Conservation (phyloP, 1,139 yeast genomes). For the Geotrichum klebahnii region DNA sequence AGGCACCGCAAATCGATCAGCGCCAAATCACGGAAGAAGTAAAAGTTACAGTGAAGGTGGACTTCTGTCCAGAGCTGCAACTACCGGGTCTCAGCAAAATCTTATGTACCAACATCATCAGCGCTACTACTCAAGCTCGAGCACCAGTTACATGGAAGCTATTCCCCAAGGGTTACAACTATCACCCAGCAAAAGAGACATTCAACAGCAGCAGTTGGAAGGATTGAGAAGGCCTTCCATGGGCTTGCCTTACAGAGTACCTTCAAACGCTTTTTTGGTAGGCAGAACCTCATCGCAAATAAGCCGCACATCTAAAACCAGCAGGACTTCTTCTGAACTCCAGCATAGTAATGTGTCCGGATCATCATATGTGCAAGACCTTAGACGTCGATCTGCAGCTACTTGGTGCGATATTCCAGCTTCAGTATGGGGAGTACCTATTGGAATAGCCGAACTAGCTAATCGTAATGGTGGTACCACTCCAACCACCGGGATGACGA, state of each 20-base stretch:
- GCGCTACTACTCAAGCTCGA: background rate
- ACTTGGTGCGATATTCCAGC: conserved; percentile 51
- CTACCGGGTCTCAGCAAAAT: conserved; percentile 1
- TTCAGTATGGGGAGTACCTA: conserved; percentile 59
- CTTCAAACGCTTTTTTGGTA: background rate
- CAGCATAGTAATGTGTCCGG: conserved; percentile 27
- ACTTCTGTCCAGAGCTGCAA: background rate
- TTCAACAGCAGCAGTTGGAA: background rate
- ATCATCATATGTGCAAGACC: conserved; percentile 52
- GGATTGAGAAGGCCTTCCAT: background rate
- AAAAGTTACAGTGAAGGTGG: background rate
- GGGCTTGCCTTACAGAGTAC: conserved; percentile 1
- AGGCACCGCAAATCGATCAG: background rate
- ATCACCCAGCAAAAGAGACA: background rate
- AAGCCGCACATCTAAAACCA: conserved; percentile 8
- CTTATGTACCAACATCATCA: background rate
- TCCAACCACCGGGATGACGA: background rate
- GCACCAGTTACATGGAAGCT: conserved; percentile 6
- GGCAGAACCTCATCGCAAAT: conserved; percentile 15
- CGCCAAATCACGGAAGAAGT: background rate
- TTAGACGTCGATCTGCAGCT: conserved; percentile 54
- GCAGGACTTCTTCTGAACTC: conserved; percentile 13
- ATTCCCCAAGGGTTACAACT: conserved; percentile 10
- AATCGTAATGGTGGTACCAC: background rate
- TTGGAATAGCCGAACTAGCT: conserved; percentile 50